Base-by-base conservation (phyloP, 345 rosid species). In the Physaria fendleri region DNA sequence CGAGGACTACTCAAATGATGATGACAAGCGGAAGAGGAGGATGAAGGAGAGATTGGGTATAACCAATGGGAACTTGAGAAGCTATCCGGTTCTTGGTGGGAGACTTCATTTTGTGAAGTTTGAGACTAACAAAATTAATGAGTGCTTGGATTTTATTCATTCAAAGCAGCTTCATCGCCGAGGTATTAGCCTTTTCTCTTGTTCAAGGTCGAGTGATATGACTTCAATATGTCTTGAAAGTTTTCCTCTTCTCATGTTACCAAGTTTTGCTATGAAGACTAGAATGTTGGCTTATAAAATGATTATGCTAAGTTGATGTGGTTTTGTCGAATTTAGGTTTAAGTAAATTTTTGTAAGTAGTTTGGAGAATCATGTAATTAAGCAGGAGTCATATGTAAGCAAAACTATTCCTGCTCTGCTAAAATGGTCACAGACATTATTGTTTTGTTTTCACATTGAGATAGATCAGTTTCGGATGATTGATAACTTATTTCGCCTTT, bases 11-110 rank as follows among this genome's bases (percentile, higher is more conserved):
- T 60, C 84, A 2, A 74, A 63, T 68, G 75, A 64, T 56, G 87
- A 78, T 51, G 88, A 87, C 69, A 82, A 78, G 72, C 65, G 95
- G 74, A 87, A 85, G 81, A 82, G 65, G 79, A 81, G 78, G 50
- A 45, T 78, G 38, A 83, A 85, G 80, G 87, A 89, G 79, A 85
- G 88, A 59, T 69, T 85, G 61, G 90, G 88, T 38, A 73, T 90
- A 25, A 72, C 79, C 22, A 93, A 85, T 76, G 85, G 90, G 53
- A 85, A 64, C 60, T 75, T 95, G 81, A 85, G 95, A 81, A 87
- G 84, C 77, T 87, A 82, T 69, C 97, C 99, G 39, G 69, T 89
- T 77, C 96, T 93, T 77, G 97, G 97, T 55, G 99, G 99, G 39
- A 83, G 99, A 71, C 88, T 93, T 57, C 99, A 93, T 69, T 83